Evolutionary conservation across 2,329 filamentous ascomycete genomes (phyloP).

Genomic region (Eurotiales sp.): DNA sequence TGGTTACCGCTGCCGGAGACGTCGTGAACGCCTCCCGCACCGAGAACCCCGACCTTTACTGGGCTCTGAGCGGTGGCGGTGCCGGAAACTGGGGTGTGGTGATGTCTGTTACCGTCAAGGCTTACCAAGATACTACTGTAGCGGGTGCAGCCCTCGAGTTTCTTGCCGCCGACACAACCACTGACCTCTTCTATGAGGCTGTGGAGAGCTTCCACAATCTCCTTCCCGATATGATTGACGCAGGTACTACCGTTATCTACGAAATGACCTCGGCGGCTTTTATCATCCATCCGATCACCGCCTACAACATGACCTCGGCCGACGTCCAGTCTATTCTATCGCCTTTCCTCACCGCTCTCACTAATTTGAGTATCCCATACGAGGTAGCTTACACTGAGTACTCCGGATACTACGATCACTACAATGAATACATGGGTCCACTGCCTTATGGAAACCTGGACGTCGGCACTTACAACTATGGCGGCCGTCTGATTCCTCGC

Average conservation of each 20-base stretch:
- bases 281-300: not conserved
- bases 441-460: constrained; percentile 2
- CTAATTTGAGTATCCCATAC: constrained; percentile 20
- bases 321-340: not conserved
- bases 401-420: not conserved
- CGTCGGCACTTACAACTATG: constrained; percentile 21
- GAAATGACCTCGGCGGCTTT: constrained; percentile 15
- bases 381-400: constrained; percentile 44
- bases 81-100: constrained; percentile 59
- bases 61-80: constrained; percentile 60
- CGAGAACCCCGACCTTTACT: constrained; percentile 57
- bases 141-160: constrained; percentile 18
- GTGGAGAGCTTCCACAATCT: not conserved
- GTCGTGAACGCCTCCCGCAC: constrained; percentile 47
- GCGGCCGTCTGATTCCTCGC: constrained; percentile 34
- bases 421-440: too few species aligned
- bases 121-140: constrained; percentile 43
- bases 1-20: constrained; percentile 51
- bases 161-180: not conserved
- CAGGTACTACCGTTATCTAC: constrained; percentile 42
- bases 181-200: not conserved
- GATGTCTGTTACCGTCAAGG: constrained; percentile 52
- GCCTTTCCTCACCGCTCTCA: not conserved
- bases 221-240: constrained; percentile 25
- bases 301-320: not conserved